Evolutionary conservation across 2,329 filamentous ascomycete species (phyloP), one percentile per base, ranked within the genome.

Genomic region (Xylaria sp.): DNA sequence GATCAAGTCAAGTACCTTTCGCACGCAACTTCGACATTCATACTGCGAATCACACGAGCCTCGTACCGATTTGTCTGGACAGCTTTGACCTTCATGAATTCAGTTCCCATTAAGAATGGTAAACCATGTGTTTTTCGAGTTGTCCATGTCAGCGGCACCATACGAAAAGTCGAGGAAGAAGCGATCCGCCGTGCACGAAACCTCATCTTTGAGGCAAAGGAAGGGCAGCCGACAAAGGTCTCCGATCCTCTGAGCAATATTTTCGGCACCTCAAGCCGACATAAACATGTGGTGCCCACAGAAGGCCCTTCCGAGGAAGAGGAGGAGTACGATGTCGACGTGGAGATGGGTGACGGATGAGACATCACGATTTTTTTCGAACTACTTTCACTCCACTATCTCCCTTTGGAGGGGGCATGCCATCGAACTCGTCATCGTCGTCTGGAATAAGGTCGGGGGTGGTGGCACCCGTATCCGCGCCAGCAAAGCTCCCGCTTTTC

Each of bases 21-120:
- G 0, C 86, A 90, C 3, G 92, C 94, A n/a, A 99, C 96, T 0
- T 97, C 93, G 6, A 99, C 95, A 0, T 94, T 95, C 64, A 99
- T 99, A 69, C 85, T 99, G 48, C 89, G 92, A 71, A 93, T 94
- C 72, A 89, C 93, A 2, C 90, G 96, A 66, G 89, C 90, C 18
- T 91, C 97, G 73, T 97, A 94, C 79, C 88, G 93, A 56, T 87
- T 98, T 71, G 90, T 97, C 4, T 99, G 96, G 96, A 91, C 94
- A 0, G 93, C 94, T 0, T 83, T 99, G 63, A 93, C 93, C 0
- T 92, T 94, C 74, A 91, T 96, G 84, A 90, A 90, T 25, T 86
- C 82, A 18, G 83, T 98, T 0, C 93, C 89, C 8, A 80, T 87
- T 2, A 86, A 82, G 67, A 85, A 84, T 77, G 87, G 88, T 28